Percentiles rank a stretch among this genome's conserved stretches.
phyloP scores from a whole-genome alignment of 768 basidiomycete species.

The Pulveroboletus sp. region DNA sequence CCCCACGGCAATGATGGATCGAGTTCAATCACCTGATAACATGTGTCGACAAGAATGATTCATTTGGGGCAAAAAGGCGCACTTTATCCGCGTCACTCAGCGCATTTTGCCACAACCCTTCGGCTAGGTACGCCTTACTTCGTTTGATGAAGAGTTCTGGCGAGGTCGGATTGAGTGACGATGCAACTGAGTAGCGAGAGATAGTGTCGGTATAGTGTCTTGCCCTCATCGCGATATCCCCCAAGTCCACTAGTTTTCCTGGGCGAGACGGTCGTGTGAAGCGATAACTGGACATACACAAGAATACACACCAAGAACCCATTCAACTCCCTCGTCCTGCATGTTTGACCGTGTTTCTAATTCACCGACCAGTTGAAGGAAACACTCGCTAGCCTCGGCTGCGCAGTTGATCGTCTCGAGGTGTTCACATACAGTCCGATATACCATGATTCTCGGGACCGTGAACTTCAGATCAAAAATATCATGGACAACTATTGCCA shows the following conservation, averaged over 20 bases:
- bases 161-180: neutral
- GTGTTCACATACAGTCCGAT: neutral
- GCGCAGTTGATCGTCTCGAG: neutral
- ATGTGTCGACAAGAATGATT: neutral
- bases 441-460: neutral
- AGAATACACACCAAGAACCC: neutral
- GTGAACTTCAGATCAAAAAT: neutral
- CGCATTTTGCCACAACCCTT: neutral
- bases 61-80: neutral
- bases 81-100: conserved; percentile 3
- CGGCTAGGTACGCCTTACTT: conserved; percentile 3
- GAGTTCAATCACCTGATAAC: neutral
- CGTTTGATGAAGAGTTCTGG: conserved; percentile 1
- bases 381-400: neutral
- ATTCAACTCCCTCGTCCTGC: neutral
- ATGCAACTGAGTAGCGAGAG: neutral
- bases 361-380: neutral
- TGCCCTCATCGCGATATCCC: neutral
- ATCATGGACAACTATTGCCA: neutral
- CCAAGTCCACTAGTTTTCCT: neutral
- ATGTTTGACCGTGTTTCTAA: neutral
- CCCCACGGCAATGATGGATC: too few relatives aligned
- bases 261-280: neutral
- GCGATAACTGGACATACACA: neutral
- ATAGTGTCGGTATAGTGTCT: neutral